These are phyloP conservation scores for Trichomonascus vanleenenianus DNA, from an alignment of 805 yeast genomes.

Conservation along the genomic window DNA sequence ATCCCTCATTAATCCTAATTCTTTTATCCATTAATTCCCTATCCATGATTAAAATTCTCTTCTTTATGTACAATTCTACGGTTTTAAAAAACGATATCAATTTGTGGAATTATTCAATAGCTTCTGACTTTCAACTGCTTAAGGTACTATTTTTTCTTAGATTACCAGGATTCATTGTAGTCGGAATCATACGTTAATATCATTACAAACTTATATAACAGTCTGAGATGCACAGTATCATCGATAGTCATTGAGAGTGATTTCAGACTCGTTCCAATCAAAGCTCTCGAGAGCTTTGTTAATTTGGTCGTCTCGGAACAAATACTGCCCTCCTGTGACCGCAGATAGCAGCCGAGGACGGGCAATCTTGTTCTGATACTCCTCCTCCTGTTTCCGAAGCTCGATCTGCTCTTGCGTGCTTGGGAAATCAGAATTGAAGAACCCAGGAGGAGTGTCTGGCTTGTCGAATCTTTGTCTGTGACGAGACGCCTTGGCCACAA, in stretches of 20 bases:
- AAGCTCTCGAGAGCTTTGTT: no score
- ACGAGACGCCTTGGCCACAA: conserved; percentile 12
- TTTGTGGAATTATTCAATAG: not conserved
- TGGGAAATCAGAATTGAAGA: conserved; percentile 53
- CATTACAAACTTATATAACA: no score
- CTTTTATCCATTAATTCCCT: no score
- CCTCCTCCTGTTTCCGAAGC: no score
- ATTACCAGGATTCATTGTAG: no score
- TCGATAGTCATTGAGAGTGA: no score
- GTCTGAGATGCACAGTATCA: no score
- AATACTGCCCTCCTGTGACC: not conserved
- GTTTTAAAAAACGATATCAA: not conserved
- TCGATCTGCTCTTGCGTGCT: conserved; percentile 44
- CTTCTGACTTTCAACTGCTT: not conserved
- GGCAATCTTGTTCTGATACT: not conserved
- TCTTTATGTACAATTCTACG: not conserved
- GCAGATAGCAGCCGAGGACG: not conserved
- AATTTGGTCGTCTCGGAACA: not conserved
- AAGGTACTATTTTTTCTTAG: not conserved
- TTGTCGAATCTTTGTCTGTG: conserved; percentile 28
- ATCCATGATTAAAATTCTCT: no score
- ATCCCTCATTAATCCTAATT: no score
- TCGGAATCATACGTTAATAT: no score
- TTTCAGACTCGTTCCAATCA: no score
- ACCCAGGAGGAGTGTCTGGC: conserved; percentile 50